A percentile compares a stretch with the other conserved stretches of the same genome.
Conservation (phyloP, 1,284 basidiomycete genomes). For the Cutaneotrichosporon dermatis region DNA sequence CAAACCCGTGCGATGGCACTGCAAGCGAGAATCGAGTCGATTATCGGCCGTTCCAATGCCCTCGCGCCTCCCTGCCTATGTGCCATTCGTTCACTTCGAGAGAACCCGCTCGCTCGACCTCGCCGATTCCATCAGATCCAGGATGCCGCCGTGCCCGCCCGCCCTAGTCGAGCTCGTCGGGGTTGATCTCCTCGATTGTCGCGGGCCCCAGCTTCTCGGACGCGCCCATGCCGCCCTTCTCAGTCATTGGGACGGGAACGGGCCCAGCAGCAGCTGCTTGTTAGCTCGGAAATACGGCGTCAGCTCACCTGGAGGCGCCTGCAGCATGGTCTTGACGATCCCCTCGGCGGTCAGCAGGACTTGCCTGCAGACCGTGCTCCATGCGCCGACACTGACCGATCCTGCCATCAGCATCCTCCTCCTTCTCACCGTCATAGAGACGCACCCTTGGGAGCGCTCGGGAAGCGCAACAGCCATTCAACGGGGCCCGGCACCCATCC, state of each 20-base stretch:
- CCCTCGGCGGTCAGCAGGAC: constrained; percentile 67
- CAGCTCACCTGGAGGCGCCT: constrained; percentile 19
- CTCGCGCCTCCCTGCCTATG: too few species aligned
- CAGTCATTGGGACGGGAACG: constrained; percentile 12
- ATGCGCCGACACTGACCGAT: constrained; percentile 79
- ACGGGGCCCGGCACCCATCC: constrained; percentile 77
- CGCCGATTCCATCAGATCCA: too few species aligned
- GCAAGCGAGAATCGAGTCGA: too few species aligned
- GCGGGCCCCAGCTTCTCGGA: constrained; percentile 14
- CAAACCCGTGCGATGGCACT: too few species aligned
- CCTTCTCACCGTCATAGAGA: too few species aligned
- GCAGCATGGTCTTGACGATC: constrained; percentile 57
- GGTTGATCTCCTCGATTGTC: constrained; percentile 34
- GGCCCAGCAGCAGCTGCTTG: constrained; percentile 3
- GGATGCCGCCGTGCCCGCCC: too few species aligned
- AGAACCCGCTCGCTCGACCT: too few species aligned
- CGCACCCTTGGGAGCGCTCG: constrained; percentile 44
- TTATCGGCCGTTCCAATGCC: too few species aligned
- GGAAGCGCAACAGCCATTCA: constrained; percentile 65
- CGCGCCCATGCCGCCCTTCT: constrained; percentile 3
- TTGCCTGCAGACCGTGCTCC: constrained; percentile 82
- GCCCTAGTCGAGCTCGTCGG: constrained; percentile 38
- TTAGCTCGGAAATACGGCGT: not conserved
- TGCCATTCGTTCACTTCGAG: too few species aligned
- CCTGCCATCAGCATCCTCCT: constrained; percentile 56